Evolutionary conservation across 2,329 filamentous ascomycete species (phyloP), one percentile per base, ranked within the genome.

Genomic region (Penicillium decumbens): DNA sequence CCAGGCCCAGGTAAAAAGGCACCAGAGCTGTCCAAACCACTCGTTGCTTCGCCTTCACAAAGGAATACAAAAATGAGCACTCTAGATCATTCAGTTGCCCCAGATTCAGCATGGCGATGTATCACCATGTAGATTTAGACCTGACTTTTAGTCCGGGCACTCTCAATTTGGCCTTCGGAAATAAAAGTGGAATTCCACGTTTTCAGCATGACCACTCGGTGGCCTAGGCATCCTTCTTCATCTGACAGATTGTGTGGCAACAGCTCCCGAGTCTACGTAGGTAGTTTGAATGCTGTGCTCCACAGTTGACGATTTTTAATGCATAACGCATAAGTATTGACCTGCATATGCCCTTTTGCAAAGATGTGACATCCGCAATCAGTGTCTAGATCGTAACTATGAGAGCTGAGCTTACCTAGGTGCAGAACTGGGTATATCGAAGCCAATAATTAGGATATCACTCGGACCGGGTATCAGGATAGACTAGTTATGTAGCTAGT

Each of bases 181-280:
- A 77, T 53, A 67, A 2, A 74, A 41, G 67, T 81, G 41, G 75
- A 78, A 57, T 80, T 80, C 65, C 75, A 78, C 57, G 80, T 79
- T 63, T 71, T 73, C 49, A 69, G 3, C 70, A 71, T 54, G 76
- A 76, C 57, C 77, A 80, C 68, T 76, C 73, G 10, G 75, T 81
- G 13, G 75, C 72, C 6, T 71, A 75, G 54, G 74, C 75, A 24
- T 69, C 73, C 38, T 80, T 79, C 9, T 20, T 20, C 4, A 3
- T 35, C 2, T 3, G 8, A 35, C 20, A 18, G 10, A 20, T 10
- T 35, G 15, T 10, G 15, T 35, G 32, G n/a, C n/a, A n/a, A 18
- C 15, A 20, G 32, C 32, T 18, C 15, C n/a, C n/a, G 3, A 35
- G 15, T 20, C 6, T 20, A 5, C 20, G 8, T 35, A 20, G 7